Base-by-base conservation (phyloP, 805 yeast species). In the Wickerhamia fluorescens region DNA sequence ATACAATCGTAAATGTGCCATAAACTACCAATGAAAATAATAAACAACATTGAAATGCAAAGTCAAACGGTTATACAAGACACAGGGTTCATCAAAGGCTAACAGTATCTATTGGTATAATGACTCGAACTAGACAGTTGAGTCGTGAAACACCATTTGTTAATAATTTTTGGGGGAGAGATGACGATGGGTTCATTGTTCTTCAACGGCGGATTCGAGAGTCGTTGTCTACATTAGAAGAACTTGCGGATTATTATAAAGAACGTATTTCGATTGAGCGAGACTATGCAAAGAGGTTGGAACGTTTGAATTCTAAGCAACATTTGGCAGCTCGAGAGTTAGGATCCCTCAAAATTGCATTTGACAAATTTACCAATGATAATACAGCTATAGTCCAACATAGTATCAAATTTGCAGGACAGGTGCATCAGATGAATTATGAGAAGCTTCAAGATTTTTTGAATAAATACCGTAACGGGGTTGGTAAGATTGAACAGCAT, bases 161-260 rank as follows among this genome's bases (percentile, higher is more conserved):
- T 31, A 64, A 63, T 43, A 59, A 52, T 45, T 71, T 71, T 47
- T 71, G 76, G 76, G 75, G 84, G 73, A 77, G 79, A 16, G 78
- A 78, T 31, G 79, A 75, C 28, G 56, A 67, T 24, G 86, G 92
- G 4, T 72, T 74, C 24, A 58, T 57, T 9, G 61, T 66, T 7
- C 54, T 85, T 12, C 65, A 72, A 29, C 66, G 61, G 36, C 70
- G 78, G 34, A 68, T 80, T 61, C 68, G 71, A 40, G 66, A 72
- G 34, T 73, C 86, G 6, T 61, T 71, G 23, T 67, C 65, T 26
- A 78, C 92, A 8, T 44, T 59, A 28, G 51, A 53, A 21, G 65
- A 61, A 33, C 45, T 61, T 23, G 40, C 55, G 18, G 51, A 49
- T 10, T 59, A 51, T 35, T 61, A 59, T 36, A 47, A 47, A 19